Base-by-base conservation (phyloP, 1,284 basidiomycete genomes). In the Heterobasidion annosum region DNA sequence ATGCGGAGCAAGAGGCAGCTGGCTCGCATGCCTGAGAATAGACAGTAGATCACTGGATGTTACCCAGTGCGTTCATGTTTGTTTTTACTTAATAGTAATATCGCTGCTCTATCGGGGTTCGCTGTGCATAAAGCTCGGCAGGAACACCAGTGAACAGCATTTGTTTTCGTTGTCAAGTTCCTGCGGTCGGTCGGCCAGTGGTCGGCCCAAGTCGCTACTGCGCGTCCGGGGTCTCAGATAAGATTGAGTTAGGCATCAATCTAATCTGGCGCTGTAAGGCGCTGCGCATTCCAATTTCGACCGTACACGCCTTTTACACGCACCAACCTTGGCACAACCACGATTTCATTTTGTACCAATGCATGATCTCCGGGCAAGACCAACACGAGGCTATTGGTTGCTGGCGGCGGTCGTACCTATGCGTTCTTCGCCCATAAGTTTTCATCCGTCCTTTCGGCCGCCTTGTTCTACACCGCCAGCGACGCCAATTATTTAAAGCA, bases 21-120 rank as follows among this genome's bases (percentile, higher is more conserved):
- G 54, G 78, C 82, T 58, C 73, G 82, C 58, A 79, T 82, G 74
- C 90, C 90, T 8, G 81, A 88, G 68, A 85, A 88, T 54, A 66
- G 68, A 58, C 64, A 64, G 55, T 64, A 64, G 57, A 53, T 40
- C 25, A 25, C 25, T 25, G 4, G 25, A 40, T 9, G 10, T n/a
- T 40, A 40, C 37, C 37, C 25, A 25, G 25, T 25, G 25, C 25
- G 25, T 25, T 25, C 34, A 19, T 0, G 18, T 9, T 15, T 53
- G 48, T 53, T 5, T 46, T 48, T 10, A 34, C 35, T 46, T n/a
- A 33, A 10, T 34, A 18, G n/a, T 53, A 47, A 47, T 53, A 35
- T 37, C 25, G 43, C n/a, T 15, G n/a, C n/a, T 44, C 18, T 44
- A 18, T 8, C n/a, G 43, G 43, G 43, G 43, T 44, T 25, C 4